phyloP scores from a whole-genome alignment of 805 yeast species.

The Priceomyces medius region DNA sequence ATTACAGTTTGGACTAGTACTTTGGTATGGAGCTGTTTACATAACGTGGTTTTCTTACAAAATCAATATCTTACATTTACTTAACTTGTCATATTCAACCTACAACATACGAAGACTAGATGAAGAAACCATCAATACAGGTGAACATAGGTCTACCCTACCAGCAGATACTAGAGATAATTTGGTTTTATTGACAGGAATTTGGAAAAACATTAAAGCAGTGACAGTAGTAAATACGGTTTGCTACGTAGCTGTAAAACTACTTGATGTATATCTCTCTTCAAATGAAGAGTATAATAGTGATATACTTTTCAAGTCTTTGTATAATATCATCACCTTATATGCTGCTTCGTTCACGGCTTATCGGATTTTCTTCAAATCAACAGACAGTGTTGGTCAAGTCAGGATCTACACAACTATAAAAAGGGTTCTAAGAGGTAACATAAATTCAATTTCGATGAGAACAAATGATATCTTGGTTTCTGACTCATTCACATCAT shows the following conservation, averaged over 20 bases:
- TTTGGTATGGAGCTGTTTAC: conserved; percentile 52
- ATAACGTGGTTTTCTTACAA: conserved; percentile 32
- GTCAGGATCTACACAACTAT: conserved; percentile 48
- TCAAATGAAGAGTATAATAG: not conserved
- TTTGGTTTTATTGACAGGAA: conserved; percentile 29
- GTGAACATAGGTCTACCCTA: conserved; percentile 32
- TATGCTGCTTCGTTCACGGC: conserved; percentile 8
- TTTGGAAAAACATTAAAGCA: conserved; percentile 30
- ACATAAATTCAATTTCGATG: conserved; percentile 52
- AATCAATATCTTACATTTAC: conserved; percentile 47
- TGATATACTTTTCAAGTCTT: not conserved
- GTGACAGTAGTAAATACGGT: conserved; percentile 22
- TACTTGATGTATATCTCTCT: conserved; percentile 7
- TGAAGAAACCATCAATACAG: conserved; percentile 18
- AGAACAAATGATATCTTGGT: conserved; percentile 79
- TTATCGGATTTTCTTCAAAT: conserved; percentile 10
- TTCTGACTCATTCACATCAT: conserved; percentile 84
- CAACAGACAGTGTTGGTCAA: conserved; percentile 33
- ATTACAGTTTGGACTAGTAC: conserved; percentile 48
- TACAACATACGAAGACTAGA: conserved; percentile 35
- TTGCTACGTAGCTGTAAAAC: conserved; percentile 22
- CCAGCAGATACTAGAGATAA: conserved; percentile 33
- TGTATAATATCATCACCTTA: conserved; percentile 10
- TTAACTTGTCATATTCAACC: conserved; percentile 40
- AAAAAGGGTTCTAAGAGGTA: conserved; percentile 55